Conservation (phyloP, 371 early-diverging fungal genomes). For the Saksenaea vasiformis region DNA sequence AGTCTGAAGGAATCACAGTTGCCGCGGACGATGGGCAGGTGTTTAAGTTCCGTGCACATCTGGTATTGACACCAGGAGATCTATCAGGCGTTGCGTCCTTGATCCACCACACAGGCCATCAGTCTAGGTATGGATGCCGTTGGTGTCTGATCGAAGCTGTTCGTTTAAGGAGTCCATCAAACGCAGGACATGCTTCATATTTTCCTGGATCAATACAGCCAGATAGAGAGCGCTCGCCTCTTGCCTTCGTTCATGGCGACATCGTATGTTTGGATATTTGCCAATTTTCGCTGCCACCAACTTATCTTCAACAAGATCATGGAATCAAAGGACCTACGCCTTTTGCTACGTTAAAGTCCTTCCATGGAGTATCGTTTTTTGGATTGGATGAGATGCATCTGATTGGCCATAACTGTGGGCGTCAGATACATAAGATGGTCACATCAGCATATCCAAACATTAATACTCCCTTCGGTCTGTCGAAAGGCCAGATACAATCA, state of each 20-base stretch:
- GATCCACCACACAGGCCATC: constrained; percentile 5
- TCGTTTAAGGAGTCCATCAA: neutral
- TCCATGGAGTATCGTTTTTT: constrained; percentile 1
- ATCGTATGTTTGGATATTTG: neutral
- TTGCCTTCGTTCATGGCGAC: neutral
- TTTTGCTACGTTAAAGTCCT: constrained; percentile 2
- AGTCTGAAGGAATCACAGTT: constrained; percentile 2
- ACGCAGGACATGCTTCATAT: neutral
- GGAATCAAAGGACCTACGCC: neutral
- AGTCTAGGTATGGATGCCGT: constrained; percentile 9
- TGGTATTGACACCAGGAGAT: constrained; percentile 7
- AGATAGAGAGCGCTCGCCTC: neutral
- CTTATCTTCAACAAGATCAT: neutral
- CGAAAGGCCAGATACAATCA: neutral
- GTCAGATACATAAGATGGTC: neutral
- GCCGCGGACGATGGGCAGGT: neutral
- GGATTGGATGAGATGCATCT: constrained; percentile 9
- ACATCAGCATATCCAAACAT: neutral
- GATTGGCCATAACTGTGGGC: constrained; percentile 18
- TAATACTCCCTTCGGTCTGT: neutral
- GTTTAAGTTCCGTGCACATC: constrained; percentile 1
- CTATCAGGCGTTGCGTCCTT: constrained; percentile 6
- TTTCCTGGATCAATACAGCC: neutral
- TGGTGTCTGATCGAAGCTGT: constrained; percentile 1
- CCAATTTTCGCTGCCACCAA: too few relatives aligned